These are phyloP conservation scores for Gloeophyllum trabeum DNA, from an alignment of 768 basidiomycete species.

Conservation along the genomic window DNA sequence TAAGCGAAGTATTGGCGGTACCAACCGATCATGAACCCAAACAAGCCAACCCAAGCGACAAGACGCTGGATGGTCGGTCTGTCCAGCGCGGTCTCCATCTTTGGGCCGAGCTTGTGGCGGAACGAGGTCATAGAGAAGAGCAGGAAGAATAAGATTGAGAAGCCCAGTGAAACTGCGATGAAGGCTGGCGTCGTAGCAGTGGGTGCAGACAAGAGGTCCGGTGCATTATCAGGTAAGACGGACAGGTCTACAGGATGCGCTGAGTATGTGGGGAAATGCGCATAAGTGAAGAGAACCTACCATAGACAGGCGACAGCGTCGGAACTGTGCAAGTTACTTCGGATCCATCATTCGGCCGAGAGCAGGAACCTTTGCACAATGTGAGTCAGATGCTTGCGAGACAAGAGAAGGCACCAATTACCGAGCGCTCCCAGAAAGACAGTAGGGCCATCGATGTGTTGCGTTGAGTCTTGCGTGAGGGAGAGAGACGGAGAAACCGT, in stretches of 20 bases:
- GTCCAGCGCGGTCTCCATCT: constrained; percentile 35
- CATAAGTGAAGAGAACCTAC: constrained; percentile 26
- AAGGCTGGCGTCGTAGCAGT: constrained; percentile 49
- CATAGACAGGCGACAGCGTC: constrained; percentile 46
- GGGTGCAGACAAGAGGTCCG: constrained; percentile 48
- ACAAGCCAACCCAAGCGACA: constrained; percentile 66
- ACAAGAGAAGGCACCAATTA: constrained; percentile 13
- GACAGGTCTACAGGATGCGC: constrained; percentile 39
- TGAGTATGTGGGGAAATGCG: neutral
- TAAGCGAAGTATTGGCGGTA: constrained; percentile 1
- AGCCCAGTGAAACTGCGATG: constrained; percentile 46
- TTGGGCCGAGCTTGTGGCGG: constrained; percentile 49
- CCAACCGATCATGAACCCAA: constrained; percentile 66
- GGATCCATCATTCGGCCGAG: constrained; percentile 35
- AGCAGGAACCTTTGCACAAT: constrained; percentile 49
- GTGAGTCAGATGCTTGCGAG: constrained; percentile 3
- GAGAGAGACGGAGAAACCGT: constrained; percentile 46
- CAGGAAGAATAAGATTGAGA: constrained; percentile 53
- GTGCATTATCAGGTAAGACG: constrained; percentile 44
- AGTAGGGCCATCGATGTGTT: constrained; percentile 51
- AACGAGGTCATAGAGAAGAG: constrained; percentile 56
- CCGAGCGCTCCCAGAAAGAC: constrained; percentile 59
- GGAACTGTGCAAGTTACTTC: constrained; percentile 43
- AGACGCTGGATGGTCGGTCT: constrained; percentile 44
- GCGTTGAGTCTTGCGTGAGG: constrained; percentile 22